Base-by-base conservation (phyloP, 2,329 filamentous ascomycete genomes). In the Passalora sequoiae region DNA sequence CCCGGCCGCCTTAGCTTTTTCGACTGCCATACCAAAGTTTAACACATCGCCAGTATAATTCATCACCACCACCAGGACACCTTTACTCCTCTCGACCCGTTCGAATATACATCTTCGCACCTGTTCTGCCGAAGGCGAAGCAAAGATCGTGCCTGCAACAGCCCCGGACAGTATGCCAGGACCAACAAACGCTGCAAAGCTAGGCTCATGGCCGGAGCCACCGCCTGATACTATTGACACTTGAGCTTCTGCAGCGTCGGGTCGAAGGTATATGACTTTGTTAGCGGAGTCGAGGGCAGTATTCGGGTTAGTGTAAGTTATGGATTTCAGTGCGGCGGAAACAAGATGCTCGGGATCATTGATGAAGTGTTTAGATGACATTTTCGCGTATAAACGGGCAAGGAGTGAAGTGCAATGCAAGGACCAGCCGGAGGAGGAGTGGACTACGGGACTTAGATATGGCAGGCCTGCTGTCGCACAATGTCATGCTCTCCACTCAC, bases 21-120 rank as follows among this genome's bases (percentile, higher is more conserved):
- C 91, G 6, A 92, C 86, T 1, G 84, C 89, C 77, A 96, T 84
- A 43, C 89, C 89, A 62, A 96, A 96, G 69, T 95, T 94, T 55
- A 96, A 75, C 41, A 95, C 79, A 49, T 74, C 71, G 2, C 71
- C 71, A 0, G 64, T 67, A 29, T 66, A 66, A 66, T 96, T 96
- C 86, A 94, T 95, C 21, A 94, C 86, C 4, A 89, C 83, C n/a
- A 95, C 84, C 29, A 96, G 66, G 1, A 95, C 84, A 17, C 89
- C 91, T 49, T 79, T 77, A 32, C 77, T 73, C 3, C 76, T 75
- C 48, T 86, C 80, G 3, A 94, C 84, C 15, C 86, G 75, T 30
- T 80, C 77, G 60, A 83, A 77, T 40, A 94, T 83, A 46, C 82
- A 87, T 53, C 78, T 74, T 43, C 86, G 79, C 42, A 96, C 81